Base-by-base conservation (phyloP, 306 rosid species). In the Malus fusca region DNA sequence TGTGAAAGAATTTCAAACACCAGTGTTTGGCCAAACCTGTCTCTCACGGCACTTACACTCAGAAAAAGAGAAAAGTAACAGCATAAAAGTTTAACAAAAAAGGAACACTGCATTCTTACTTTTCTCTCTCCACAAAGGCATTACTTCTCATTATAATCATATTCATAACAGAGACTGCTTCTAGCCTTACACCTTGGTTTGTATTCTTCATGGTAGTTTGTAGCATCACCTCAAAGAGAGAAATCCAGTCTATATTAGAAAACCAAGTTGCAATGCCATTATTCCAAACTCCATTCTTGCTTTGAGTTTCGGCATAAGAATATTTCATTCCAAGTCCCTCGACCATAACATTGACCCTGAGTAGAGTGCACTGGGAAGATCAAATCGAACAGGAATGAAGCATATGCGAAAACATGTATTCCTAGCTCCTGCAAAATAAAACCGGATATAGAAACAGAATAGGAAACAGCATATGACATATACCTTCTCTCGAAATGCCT, bases 321-420 rank as follows among this genome's bases (percentile, higher is more conserved):
- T 74, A 67, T 65, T 66, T 73, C 37, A 23, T 72, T 68, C 78
- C 72, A 62, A 69, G 72, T 75, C 88, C 90, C 66, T 87, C 93
- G 55, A 90, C 72, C 66, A 80, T 73, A 83, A 94, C 82, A 80
- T 86, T 91, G 85, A 88, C 89, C 97, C 98, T 94, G 98, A 87
- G 96, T 89, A 94, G 91, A 94, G 89, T 92, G 88, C 95, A 94
- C 96, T 88, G 96, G 93, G 89, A 90, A 90, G 92, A 94, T 94
- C 98, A 92, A 90, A 91, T 92, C 93, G 89, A 89, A 94, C 92
- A 86, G 86, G 89, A 94, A 42, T 42, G 87, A 93, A 93, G 96
- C 86, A 86, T 76, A 70, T 40, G 80, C 78, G 79, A 69, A 76
- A 71, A 77, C 65, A 60, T 0, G 31, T 55, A 37, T 72, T 19